Evolutionary conservation across 164 flowering plant genomes (phyloP).

Genomic region (Annona squamosa): DNA sequence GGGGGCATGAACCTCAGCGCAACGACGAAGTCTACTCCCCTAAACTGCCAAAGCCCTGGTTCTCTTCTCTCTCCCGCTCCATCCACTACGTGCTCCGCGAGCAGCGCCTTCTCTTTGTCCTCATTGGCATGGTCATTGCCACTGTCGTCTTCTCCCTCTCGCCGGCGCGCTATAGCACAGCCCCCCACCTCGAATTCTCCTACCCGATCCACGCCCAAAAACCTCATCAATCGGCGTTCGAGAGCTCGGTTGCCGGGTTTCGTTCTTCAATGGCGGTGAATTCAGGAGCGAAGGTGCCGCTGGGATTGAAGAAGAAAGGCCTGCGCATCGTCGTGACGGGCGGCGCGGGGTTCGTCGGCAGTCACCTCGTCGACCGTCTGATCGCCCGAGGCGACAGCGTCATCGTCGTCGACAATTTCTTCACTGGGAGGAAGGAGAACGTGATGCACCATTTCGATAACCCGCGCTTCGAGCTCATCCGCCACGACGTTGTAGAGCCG

Average conservation of each 20-base stretch:
- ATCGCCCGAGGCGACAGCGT: slow-evolving; percentile 80
- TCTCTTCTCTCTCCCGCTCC: slow-evolving; percentile 28
- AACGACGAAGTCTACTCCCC: slow-evolving; percentile 41
- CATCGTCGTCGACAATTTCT: slow-evolving; percentile 88
- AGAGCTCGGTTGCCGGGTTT: slow-evolving; percentile 2
- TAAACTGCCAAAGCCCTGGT: slow-evolving; percentile 64
- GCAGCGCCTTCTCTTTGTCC: slow-evolving; percentile 63
- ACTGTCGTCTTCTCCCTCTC: slow-evolving; percentile 47
- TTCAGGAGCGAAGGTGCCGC: slow-evolving; percentile 58
- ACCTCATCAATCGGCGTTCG: slow-evolving; percentile 14
- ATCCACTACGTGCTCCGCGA: slow-evolving; percentile 65
- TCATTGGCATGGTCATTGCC: slow-evolving; percentile 65
- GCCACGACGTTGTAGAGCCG: slow-evolving; percentile 92
- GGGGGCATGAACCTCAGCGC: slow-evolving; percentile 54
- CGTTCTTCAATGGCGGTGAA: slow-evolving; percentile 12
- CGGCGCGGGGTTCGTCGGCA: slow-evolving; percentile 93
- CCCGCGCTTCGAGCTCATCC: slow-evolving; percentile 78
- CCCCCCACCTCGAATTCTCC: slow-evolving; percentile 15
- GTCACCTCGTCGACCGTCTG: slow-evolving; percentile 80
- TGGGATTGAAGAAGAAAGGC: slow-evolving; percentile 71
- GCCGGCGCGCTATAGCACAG: slow-evolving; percentile 1
- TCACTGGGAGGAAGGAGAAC: slow-evolving; percentile 87
- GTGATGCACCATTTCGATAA: slow-evolving; percentile 83
- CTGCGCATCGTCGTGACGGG: slow-evolving; percentile 81
- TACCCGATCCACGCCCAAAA: background rate